Evolutionary conservation across 805 yeast species (phyloP), one percentile per base, ranked within the genome.

Genomic region (Hanseniaspora valbyensis): DNA sequence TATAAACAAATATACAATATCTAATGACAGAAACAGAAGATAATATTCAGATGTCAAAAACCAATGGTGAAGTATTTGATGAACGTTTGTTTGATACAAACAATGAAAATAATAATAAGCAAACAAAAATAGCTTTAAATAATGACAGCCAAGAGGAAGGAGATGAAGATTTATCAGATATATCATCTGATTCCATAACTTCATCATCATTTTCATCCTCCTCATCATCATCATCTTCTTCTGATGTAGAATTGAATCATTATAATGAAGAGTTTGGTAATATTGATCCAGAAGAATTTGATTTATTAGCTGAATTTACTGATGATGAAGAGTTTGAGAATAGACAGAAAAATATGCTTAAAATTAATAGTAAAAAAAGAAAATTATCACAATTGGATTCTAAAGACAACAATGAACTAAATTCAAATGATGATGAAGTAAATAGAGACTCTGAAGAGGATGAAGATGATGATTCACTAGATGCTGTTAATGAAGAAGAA

Each of bases 401-500:
- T 61, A 58, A 44, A 61, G 55, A 16, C n/a, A 8, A 32, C n/a
- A n/a, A 32, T n/a, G 9, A 5, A 8, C 16, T 13, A 13, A n/a
- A 8, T 7, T 10, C 34, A 8, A n/a, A 32, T n/a, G 13, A 10
- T 29, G 49, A 39, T 3, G 18, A 39, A 28, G 65, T 61, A 37
- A 69, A 62, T 3, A 69, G 62, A 3, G 61, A 61, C 6, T 63
- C 66, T 22, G 71, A 68, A 33, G 32, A 41, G 36, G 49, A 43
- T 7, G 9, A 14, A 29, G 66, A 62, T 40, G 69, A 63, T 2
- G 69, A 62, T 2, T 60, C 61, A 7, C 62, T 65, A 22, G 70
- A 67, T 25, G 72, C 67, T 52, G 71, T 63, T 25, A 49, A 54
- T 40, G 67, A 66, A 48, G 74, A 69, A 50, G 63, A 63, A 22